Base-by-base conservation (phyloP, 441 rosid species). In the Eutrema salsugineum region DNA sequence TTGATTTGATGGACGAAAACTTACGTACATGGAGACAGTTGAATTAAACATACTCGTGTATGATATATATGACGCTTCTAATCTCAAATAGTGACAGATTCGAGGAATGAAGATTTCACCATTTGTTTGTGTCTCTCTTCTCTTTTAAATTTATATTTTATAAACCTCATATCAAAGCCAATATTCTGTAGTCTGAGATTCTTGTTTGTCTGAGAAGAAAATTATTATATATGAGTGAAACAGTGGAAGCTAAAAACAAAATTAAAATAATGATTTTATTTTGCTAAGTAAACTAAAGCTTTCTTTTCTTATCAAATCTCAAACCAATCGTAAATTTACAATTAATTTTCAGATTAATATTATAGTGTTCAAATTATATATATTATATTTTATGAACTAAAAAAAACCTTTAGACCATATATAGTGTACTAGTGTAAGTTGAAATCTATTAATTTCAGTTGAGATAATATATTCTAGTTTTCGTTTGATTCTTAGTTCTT, bases 1-100 rank as follows among this genome's bases (percentile, higher is more conserved):
- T 61, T 75, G 78, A 75, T 49, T 60, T 67, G 78, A 75, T 75
- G 57, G 62, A 53, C 48, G 78, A 68, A 67, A 60, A 63, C 69
- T 68, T 60, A 61, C 69, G 36, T 4, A 61, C 69, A 46, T 4
- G 51, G 56, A 67, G 68, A 74, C 69, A 68, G 50, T 43, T 44
- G 78, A 60, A 68, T 46, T 67, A 50, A 66, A 66, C 47, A 74
- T 15, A 49, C 63, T 58, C 72, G n/a, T 43, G 36, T 60, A 59
- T 49, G 19, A 68, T 46, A 66, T 58, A 53, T 51, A 22, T 58
- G 67, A 40, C 48, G 63, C 68, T 60, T 67, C 47, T 42, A 58
- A 50, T 59, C 78, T 40, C 54, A 58, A 40, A 73, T 38, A 36
- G 66, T 66, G 72, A 74, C 62, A 66, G 42, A 66, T 40, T 67